Evolutionary conservation across 768 basidiomycete genomes (phyloP).

Genomic region (Sporobolomyces phaffii): DNA sequence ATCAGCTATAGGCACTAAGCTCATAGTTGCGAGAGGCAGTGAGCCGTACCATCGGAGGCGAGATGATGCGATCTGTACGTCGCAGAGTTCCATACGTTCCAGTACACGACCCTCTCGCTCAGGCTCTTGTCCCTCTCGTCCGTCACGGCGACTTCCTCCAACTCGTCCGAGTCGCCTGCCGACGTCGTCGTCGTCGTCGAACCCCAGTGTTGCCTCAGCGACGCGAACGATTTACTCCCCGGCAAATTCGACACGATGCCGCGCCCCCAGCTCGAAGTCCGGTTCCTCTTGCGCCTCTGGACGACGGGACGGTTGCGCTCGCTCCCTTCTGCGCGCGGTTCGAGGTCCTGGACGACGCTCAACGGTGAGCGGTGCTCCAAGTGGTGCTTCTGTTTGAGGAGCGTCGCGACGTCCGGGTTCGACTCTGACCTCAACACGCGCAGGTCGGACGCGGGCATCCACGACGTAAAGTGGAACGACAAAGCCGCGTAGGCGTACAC

Average conservation of each 20-base stretch:
- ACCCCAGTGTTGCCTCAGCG: slow-evolving; percentile 4
- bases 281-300: slow-evolving; percentile 48
- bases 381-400: slow-evolving; percentile 77
- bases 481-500: slow-evolving; percentile 85
- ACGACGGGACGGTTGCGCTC: slow-evolving; percentile 18
- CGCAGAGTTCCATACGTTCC: no score
- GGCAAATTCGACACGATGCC: slow-evolving; percentile 11
- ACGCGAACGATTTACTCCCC: slow-evolving; percentile 32
- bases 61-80: slow-evolving; percentile 63
- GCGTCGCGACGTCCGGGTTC: slow-evolving; percentile 66
- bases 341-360: slow-evolving; percentile 72
- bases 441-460: slow-evolving; percentile 71
- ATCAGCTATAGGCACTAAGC: slow-evolving; percentile 6
- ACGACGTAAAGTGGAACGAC: slow-evolving; percentile 97
- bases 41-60: slow-evolving; percentile 82
- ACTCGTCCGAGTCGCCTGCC: slow-evolving; percentile 44
- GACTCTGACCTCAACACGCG: slow-evolving; percentile 83
- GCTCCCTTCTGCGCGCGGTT: slow-evolving; percentile 1
- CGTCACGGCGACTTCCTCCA: slow-evolving; percentile 17
- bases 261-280: slow-evolving; percentile 50
- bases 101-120: slow-evolving; percentile 31
- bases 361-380: slow-evolving; percentile 81
- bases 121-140: slow-evolving; percentile 53
- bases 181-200: slow-evolving; percentile 52
- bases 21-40: neutral